Conservation (phyloP, 345 rosid species). For the Brassica carinata region DNA sequence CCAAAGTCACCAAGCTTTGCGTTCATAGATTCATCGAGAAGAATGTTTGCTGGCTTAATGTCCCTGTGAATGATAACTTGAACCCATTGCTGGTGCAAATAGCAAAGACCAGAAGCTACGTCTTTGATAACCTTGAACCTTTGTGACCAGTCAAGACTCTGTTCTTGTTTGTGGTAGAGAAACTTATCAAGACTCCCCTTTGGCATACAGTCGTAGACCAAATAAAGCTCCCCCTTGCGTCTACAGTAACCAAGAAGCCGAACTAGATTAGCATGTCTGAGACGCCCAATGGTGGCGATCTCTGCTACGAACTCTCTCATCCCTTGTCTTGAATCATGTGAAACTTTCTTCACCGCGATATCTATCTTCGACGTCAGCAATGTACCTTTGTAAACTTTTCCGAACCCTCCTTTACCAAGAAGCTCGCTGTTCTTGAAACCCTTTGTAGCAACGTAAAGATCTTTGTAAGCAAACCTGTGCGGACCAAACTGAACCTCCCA, state of each 20-base stretch:
- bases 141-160: constrained; percentile 46
- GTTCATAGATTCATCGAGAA: constrained; percentile 45
- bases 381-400: constrained; percentile 51
- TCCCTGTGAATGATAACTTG: constrained; percentile 51
- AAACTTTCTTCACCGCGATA: constrained; percentile 52
- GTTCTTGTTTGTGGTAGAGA: constrained; percentile 23
- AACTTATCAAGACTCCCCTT: constrained; percentile 47
- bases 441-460: constrained; percentile 42
- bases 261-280: constrained; percentile 51
- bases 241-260: constrained; percentile 50
- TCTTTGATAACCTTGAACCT: constrained; percentile 44
- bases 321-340: constrained; percentile 49
- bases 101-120: constrained; percentile 46
- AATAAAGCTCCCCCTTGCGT: constrained; percentile 38
- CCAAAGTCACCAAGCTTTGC: constrained; percentile 56
- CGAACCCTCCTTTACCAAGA: constrained; percentile 53
- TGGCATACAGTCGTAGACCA: constrained; percentile 53
- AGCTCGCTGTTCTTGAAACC: constrained; percentile 54
- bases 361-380: constrained; percentile 31
- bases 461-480: constrained; percentile 44
- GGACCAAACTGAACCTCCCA: constrained; percentile 55
- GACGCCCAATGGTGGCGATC: constrained; percentile 45
- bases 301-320: constrained; percentile 55
- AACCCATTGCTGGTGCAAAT: constrained; percentile 52
- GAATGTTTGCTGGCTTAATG: constrained; percentile 48